Base-by-base conservation (phyloP, 768 basidiomycete species). In the Rhizopogon roseolus region DNA sequence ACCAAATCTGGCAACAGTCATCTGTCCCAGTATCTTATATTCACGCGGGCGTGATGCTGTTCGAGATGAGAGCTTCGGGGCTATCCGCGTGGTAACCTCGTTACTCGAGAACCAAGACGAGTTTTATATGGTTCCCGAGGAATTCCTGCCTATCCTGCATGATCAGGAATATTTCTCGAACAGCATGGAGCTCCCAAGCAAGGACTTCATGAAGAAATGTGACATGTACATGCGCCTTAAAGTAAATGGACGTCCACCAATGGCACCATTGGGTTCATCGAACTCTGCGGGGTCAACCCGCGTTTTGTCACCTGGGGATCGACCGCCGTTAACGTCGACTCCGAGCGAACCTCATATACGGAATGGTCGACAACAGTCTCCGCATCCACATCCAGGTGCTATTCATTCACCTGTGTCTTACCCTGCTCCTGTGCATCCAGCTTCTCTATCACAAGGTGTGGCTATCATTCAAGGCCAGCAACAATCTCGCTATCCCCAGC, bases 11-110 rank as follows among this genome's bases (percentile, higher is more conserved):
- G 93, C 97, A 36, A 98, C 93, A 8, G 96, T 98, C 71, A 95
- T 98, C 60, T 88, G 90, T 64, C 97, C 97, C n/a, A 98, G 93
- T 63, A 98, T 99, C 58, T 82, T 99, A 38, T 97, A 95, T 68
- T 88, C 91, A 39, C 80, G 88, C 53, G 87, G 88, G 17, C 81
- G 85, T 51, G 89, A 98, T 63, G 86, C 92, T 1, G 83, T 89
- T 41, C 83, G 88, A 53, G 96, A 97, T 69, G 95, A 98, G 67
- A 97, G 93, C 59, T 97, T 98, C 64, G 76, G 78, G 41, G 88
- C 88, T 13, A 93, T 98, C 54, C 82, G 81, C 25, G 94, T 93
- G 43, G 81, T 97, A 41, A 92, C 92, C 25, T 80, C 84, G 49
- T 73, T 98, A 41, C 75, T 99, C 54, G 93, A 97, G 72, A 81